A percentile compares a stretch with the other conserved stretches of the same genome.
Conservation (phyloP, 164 flowering plant genomes). For the Tetracentron sinense region DNA sequence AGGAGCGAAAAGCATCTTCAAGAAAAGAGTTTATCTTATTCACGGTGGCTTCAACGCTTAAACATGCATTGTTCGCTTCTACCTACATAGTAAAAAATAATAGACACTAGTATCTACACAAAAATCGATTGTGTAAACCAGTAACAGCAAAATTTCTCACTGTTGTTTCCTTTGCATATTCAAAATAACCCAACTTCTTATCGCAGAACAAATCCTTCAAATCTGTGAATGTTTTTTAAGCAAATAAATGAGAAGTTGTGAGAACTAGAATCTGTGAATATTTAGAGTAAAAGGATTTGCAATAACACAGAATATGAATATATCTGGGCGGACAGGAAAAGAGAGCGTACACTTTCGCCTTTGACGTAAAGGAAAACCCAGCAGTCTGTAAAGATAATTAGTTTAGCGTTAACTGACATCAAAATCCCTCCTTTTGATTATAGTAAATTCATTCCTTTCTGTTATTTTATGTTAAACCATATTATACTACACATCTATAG, state of each 20-base stretch:
- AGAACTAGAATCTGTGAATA: neutral
- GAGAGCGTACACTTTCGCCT: constrained; percentile 59
- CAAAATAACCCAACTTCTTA: constrained; percentile 61
- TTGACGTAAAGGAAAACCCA: constrained; percentile 60
- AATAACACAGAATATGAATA: neutral
- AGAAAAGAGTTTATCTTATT: constrained; percentile 61
- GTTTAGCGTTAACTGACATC: neutral
- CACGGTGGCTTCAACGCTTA: constrained; percentile 42
- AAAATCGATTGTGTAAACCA: neutral
- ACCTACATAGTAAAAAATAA: constrained; percentile 40
- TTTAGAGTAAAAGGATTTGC: neutral
- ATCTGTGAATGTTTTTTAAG: constrained; percentile 34
- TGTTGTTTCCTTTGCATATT: constrained; percentile 72
- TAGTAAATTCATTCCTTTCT: neutral
- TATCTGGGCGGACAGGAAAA: constrained; percentile 1
- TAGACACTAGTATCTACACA: neutral
- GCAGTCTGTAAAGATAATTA: constrained; percentile 46
- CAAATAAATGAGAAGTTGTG: neutral
- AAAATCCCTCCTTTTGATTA: neutral
- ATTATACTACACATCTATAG: neutral
- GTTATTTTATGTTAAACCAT: neutral
- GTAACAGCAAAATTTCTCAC: constrained; percentile 35
- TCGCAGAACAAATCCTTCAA: constrained; percentile 56
- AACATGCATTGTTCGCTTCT: constrained; percentile 61
- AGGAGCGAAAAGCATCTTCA: constrained; percentile 61